Base-by-base conservation (phyloP, 129 eudicot genomes). In the Deinandra increscens region DNA sequence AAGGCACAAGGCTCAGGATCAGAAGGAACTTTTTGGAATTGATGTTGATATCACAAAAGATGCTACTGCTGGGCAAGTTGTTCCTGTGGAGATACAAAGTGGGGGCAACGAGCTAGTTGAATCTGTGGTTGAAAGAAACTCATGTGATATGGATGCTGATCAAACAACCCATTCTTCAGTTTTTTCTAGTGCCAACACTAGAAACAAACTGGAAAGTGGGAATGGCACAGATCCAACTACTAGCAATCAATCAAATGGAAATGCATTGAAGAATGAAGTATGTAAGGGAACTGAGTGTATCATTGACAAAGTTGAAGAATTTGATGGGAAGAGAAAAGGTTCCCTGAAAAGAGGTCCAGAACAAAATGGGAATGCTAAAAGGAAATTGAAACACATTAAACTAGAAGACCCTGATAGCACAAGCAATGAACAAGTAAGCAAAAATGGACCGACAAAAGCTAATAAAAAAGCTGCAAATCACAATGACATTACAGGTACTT, bases 1-100 rank as follows among this genome's bases (percentile, higher is more conserved):
- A 29, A 61, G 43, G 55, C 89, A 83, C 51, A 19, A 15, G 68
- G 74, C 58, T 10, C 91, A 85, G 75, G 91, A 85, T 68, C 68
- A 74, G 23, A 70, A 6, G 37, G 91, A 88, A 38, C n/a, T 78
- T 10, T 53, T 31, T 64, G 72, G n/a, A n/a, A 33, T 33, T 2
- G 37, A 33, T 33, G 5, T 33, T 33, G 37, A 5, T 33, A 33
- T 2, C 37, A 33, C 37, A 33, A 33, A 33, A 33, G 37, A 33
- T 33, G 2, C 37, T 33, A 33, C 37, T 33, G 5, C 37, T 5
- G 37, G 5, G 37, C 37, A 33, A 33, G 37, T 2, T 2, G 5
- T 33, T 33, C 5, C 3, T 33, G 2, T 33, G 37, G 37, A 33
- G 37, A 33, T 2, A 33, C 37, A 33, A 33, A 33, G 37, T 2